Conservation (phyloP, 306 rosid species). For the Clitoria ternatea region DNA sequence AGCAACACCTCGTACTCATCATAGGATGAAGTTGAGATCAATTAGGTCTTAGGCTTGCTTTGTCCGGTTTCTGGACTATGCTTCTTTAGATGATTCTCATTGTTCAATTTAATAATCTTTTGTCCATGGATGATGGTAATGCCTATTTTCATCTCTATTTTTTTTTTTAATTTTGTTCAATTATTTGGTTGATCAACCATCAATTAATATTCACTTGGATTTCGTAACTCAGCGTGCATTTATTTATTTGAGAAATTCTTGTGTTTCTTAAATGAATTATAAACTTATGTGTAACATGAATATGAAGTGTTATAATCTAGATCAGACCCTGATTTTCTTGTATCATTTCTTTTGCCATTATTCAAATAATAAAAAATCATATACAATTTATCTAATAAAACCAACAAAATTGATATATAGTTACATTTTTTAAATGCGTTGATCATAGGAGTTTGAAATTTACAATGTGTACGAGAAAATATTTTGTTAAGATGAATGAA, state of each 20-base stretch:
- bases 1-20: slow-evolving; percentile 7
- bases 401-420: too few relatives aligned
- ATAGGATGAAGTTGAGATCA: slow-evolving; percentile 18
- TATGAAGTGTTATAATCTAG: too few relatives aligned
- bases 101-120: background rate
- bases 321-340: too few relatives aligned
- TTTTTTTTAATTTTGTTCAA: background rate
- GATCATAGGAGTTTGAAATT: too few relatives aligned
- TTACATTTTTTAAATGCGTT: too few relatives aligned
- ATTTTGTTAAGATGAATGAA: too few relatives aligned
- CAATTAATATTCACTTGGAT: background rate
- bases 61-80: background rate
- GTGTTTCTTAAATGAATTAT: background rate
- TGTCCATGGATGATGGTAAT: background rate
- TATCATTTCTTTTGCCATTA: too few relatives aligned
- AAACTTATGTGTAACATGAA: too few relatives aligned
- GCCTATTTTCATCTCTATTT: slow-evolving; percentile 9
- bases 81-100: slow-evolving; percentile 7
- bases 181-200: background rate
- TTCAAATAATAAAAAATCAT: too few relatives aligned
- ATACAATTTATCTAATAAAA: too few relatives aligned
- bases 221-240: background rate
- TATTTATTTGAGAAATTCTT: background rate
- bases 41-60: slow-evolving; percentile 21
- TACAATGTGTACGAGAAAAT: too few relatives aligned